Base-by-base conservation (phyloP, 148 eudicot genomes). In the Spergularia marina region DNA sequence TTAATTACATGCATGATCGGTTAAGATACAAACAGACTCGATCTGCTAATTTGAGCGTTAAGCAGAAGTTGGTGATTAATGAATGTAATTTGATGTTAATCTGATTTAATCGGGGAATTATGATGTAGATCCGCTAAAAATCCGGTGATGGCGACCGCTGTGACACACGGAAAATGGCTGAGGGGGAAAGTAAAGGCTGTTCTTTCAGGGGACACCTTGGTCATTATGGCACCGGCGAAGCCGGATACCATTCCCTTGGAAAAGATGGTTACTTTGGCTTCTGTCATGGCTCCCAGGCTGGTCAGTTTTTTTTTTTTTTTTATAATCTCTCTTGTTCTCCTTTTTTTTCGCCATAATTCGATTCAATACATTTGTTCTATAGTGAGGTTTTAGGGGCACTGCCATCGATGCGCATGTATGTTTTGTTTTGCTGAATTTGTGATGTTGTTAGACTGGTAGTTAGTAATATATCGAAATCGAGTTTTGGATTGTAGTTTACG, bases 161-260 rank as follows among this genome's bases (percentile, higher is more conserved):
- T 89, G 52, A 87, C 83, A 79, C 74, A 81, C 67, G 76, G 87
- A 34, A 84, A 79, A 84, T 92, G 97, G 97, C 72, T 95, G 81
- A 89, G 86, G 77, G 99, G 98, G 68, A 86, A 36, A 53, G 99
- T 96, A 21, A 96, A 96, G 86, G 98, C 95, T 73, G 98, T 96
- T 77, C 89, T 91, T 34, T 96, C 99, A 36, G 98, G 99, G 55
- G 99, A 96, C 77, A 76, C 86, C 71, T 82, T 96, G 88, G 90
- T 92, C 80, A 91, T 96, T 54, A 86, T 96, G 90, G 90, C 89
- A 11, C 84, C 76, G 73, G 74, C 79, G 58, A 89, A 91, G 79
- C 87, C 89, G 16, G 94, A 85, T 60, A 62, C 21, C 10, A 80
- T 90, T 41, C 97, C 98, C 39, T 93, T 90, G 0, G 99, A 96